These are phyloP conservation scores for Chaetomiaceae sp. DNA, from an alignment of 2,329 filamentous ascomycete species.

Conservation along the genomic window DNA sequence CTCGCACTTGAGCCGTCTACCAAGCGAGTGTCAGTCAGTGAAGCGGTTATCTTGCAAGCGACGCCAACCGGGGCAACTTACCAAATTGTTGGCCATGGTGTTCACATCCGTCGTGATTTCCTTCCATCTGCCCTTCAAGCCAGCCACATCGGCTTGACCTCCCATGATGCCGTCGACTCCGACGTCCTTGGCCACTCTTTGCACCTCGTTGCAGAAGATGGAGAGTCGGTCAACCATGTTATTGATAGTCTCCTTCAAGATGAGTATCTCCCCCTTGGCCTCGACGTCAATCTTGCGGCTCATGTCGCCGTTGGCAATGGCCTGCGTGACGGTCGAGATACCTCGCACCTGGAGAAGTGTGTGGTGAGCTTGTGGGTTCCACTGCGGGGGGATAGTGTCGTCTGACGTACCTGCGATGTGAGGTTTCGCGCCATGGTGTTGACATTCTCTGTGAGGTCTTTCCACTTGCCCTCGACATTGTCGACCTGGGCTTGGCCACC, in stretches of 20 bases:
- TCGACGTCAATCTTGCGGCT: slow-evolving; percentile 94
- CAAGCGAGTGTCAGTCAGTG: slow-evolving; percentile 35
- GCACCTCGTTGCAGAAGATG: slow-evolving; percentile 93
- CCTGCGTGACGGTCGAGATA: slow-evolving; percentile 91
- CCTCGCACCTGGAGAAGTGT: slow-evolving; percentile 63
- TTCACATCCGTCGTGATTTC: slow-evolving; percentile 97
- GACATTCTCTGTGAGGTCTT: slow-evolving; percentile 88
- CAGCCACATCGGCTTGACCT: slow-evolving; percentile 89
- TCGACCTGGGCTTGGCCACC: slow-evolving; percentile 92
- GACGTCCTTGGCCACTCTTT: slow-evolving; percentile 92
- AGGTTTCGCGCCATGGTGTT: slow-evolving; percentile 71
- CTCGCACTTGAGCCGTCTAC: slow-evolving; percentile 91
- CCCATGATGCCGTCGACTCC: slow-evolving; percentile 98
- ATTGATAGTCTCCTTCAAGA: slow-evolving; percentile 94
- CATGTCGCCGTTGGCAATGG: slow-evolving; percentile 93
- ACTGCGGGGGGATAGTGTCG: neutral
- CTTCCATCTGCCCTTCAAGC: slow-evolving; percentile 92
- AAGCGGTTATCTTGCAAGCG: neutral
- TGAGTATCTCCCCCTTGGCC: slow-evolving; percentile 89
- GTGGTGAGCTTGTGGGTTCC: neutral
- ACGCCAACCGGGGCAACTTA: slow-evolving; percentile 31
- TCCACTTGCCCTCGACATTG: slow-evolving; percentile 97
- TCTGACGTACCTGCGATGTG: slow-evolving; percentile 53
- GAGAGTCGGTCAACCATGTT: slow-evolving; percentile 97
- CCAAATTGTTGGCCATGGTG: slow-evolving; percentile 73